phyloP scores from a whole-genome alignment of 805 yeast genomes.

The Pichia pseudocactophila region DNA sequence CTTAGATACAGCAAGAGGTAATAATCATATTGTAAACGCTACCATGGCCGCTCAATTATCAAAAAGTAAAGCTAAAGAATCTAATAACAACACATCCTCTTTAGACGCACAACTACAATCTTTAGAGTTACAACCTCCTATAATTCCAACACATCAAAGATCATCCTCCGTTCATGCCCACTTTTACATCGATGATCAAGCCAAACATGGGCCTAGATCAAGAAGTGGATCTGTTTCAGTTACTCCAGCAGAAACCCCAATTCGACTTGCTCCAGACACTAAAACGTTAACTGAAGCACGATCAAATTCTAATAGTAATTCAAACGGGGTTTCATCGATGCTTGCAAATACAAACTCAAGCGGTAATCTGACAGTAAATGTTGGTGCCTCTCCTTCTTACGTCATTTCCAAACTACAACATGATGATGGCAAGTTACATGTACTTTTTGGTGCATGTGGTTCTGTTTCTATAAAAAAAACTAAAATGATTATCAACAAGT shows the following conservation, averaged over 20 bases:
- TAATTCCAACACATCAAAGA: slow-evolving; percentile 34
- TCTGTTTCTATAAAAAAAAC: slow-evolving; percentile 45
- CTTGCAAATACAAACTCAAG: neutral
- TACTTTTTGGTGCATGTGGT: slow-evolving; percentile 51
- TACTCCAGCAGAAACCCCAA: neutral
- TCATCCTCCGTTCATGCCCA: slow-evolving; percentile 70
- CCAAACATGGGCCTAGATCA: slow-evolving; percentile 39
- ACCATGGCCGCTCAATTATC: slow-evolving; percentile 34
- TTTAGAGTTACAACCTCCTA: neutral
- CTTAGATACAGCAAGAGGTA: slow-evolving; percentile 18
- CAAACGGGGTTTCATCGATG: neutral
- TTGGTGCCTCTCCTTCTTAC: slow-evolving; percentile 13
- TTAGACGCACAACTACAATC: neutral
- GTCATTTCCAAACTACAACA: slow-evolving; percentile 34
- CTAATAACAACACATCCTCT: slow-evolving; percentile 12
- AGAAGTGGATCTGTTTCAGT: slow-evolving; percentile 22
- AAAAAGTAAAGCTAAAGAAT: slow-evolving; percentile 16
- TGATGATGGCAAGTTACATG: slow-evolving; percentile 48
- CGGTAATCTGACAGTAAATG: neutral
- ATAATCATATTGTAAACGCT: slow-evolving; percentile 31
- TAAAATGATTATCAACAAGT: slow-evolving; percentile 41
- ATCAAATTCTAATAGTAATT: slow-evolving; percentile 4
- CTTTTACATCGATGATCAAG: slow-evolving; percentile 59
- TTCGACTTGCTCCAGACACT: slow-evolving; percentile 5
- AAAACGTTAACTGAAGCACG: slow-evolving; percentile 1